Conservation (phyloP, 2,329 filamentous ascomycete genomes). For the Mollisiaceae sp. region DNA sequence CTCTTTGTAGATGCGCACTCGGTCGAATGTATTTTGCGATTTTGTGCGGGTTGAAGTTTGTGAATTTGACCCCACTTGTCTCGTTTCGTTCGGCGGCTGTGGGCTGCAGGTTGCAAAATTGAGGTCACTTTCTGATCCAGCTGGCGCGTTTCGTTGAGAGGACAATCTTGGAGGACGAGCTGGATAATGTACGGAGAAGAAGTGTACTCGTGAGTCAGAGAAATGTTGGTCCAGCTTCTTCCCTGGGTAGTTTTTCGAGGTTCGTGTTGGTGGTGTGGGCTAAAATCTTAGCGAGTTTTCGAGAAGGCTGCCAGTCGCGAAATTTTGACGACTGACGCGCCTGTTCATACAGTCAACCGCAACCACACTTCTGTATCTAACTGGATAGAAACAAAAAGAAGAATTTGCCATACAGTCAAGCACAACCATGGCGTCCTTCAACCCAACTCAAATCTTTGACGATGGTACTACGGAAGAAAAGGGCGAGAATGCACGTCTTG, state of each 20-base stretch:
- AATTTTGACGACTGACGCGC: slow-evolving; percentile 21
- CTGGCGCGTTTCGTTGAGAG: background rate
- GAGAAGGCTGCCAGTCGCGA: slow-evolving; percentile 15
- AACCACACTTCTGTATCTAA: too few relatives aligned
- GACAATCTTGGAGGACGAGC: background rate
- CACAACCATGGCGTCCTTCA: slow-evolving; percentile 59
- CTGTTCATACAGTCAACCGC: slow-evolving; percentile 15
- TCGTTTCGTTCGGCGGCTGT: slow-evolving; percentile 7
- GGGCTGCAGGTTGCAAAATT: background rate
- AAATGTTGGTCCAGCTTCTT: background rate
- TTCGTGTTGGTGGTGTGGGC: slow-evolving; percentile 5
- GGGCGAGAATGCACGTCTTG: slow-evolving; percentile 97
- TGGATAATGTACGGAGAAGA: background rate
- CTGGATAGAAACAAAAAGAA: too few relatives aligned
- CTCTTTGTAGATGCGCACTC: slow-evolving; percentile 12
- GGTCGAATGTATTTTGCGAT: background rate
- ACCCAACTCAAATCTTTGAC: slow-evolving; percentile 97
- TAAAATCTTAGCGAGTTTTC: slow-evolving; percentile 14
- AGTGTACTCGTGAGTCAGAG: background rate
- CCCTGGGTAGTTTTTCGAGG: background rate
- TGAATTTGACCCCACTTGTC: slow-evolving; percentile 34
- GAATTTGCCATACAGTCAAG: slow-evolving; percentile 10
- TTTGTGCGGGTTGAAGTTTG: slow-evolving; percentile 18
- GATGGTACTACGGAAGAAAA: slow-evolving; percentile 98
- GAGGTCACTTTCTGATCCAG: background rate